Conservation (phyloP, 768 basidiomycete genomes). For the Melanogaster broomeanus region DNA sequence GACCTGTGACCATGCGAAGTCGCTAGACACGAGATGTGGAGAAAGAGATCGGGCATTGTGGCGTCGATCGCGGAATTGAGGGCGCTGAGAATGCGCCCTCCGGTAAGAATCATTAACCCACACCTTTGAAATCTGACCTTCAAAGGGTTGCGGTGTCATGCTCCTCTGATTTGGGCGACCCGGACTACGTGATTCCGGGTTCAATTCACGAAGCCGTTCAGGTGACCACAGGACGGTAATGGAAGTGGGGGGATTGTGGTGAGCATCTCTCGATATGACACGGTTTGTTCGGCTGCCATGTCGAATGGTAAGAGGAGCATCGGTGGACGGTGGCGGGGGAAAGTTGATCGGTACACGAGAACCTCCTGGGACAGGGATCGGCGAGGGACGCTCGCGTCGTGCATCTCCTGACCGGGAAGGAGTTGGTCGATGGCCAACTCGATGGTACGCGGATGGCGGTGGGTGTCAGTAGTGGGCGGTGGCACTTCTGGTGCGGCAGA, state of each 20-base stretch:
- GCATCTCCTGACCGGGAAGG: no score
- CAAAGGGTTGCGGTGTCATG: neutral
- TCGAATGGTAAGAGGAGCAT: neutral
- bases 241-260: neutral
- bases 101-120: neutral
- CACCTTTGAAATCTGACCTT: neutral
- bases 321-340: neutral
- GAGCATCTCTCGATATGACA: neutral
- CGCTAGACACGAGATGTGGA: neutral
- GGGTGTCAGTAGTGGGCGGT: neutral
- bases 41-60: neutral
- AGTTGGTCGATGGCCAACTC: no score
- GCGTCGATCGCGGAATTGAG: neutral
- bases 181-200: neutral
- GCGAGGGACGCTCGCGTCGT: no score
- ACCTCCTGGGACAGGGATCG: no score
- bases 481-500: neutral
- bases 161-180: no score
- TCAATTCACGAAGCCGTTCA: neutral
- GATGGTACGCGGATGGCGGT: neutral
- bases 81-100: neutral
- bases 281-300: neutral
- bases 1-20: neutral
- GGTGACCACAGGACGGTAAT: neutral
- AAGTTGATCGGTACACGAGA: no score